Base-by-base conservation (phyloP, 2,329 filamentous ascomycete species). In the Colletotrichum sp. region DNA sequence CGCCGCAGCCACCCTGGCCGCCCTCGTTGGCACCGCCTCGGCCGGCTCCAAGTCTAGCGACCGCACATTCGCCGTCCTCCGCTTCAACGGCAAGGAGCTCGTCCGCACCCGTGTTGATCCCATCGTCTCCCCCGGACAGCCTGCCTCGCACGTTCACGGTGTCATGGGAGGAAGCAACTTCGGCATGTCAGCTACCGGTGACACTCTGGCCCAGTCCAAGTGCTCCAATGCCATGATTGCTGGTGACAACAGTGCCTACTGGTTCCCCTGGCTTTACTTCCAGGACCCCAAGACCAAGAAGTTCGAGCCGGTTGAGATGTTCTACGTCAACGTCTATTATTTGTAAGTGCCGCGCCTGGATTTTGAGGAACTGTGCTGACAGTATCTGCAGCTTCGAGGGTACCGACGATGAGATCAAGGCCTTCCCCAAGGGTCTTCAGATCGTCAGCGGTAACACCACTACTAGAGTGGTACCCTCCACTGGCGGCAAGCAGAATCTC, bases 311-410 rank as follows among this genome's bases (percentile, higher is more conserved):
- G 94, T 96, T 21, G 88, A 92, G 60, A 85, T 94, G 77, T 92
- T 93, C 80, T 95, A 95, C 82, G 92, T 93, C 90, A 93, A 93
- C 81, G 90, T 91, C 77, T 97, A 97, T 87, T 96, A 96, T 86
- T 93, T 94, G 90, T 91, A 81, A 83, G 88, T 80, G 26, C 57
- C 39, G 16, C 12, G 69, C 52, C 67, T 32, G 8, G 28, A 81
- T n/a, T 26, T 32, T 16, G 9, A 18, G 15, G 7, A 63, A 28
- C 8, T 65, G 30, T 78, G 77, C 76, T 84, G 83, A 83, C 79
- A 83, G 70, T 73, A 78, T 64, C 78, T 80, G 7, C 78, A 87
- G 88, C 84, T 93, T 93, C 82, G 91, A 93, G 79, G 80, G 86
- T 59, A 91, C 91, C 79, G 89, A 93, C 78, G 93, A 95, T 79